Evolutionary conservation across 2,329 filamentous ascomycete species (phyloP).

Genomic region (Calcarisporium arbuscula): DNA sequence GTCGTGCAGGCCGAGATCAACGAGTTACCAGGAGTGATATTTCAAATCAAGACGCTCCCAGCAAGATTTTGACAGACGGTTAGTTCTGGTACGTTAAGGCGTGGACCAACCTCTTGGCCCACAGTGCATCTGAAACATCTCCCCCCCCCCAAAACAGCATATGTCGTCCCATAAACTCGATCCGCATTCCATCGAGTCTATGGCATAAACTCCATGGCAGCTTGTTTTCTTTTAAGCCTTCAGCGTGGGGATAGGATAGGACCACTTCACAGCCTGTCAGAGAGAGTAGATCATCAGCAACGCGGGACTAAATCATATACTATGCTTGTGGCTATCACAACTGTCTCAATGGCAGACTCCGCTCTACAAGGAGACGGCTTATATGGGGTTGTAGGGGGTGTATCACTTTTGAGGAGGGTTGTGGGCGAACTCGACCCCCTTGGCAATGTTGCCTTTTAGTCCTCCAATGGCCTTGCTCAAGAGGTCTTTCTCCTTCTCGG

Average conservation of each 20-base stretch:
- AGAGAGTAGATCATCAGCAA: slow-evolving; percentile 29
- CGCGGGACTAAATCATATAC: slow-evolving; percentile 26
- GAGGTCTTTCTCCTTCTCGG: slow-evolving; percentile 83
- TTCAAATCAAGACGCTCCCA: slow-evolving; percentile 85
- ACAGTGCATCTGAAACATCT: too few species aligned
- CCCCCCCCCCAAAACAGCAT: too few species aligned
- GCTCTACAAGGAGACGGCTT: too few species aligned
- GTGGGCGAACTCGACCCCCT: slow-evolving; percentile 85
- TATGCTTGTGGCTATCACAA: slow-evolving; percentile 29
- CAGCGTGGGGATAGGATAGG: too few species aligned
- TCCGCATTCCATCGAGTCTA: too few species aligned
- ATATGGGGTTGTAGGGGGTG: slow-evolving; percentile 18
- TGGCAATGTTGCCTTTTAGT: slow-evolving; percentile 87
- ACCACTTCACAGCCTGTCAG: slow-evolving; percentile 31
- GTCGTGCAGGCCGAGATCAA: slow-evolving; percentile 86
- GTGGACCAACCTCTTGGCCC: too few species aligned
- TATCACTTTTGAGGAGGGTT: slow-evolving; percentile 80
- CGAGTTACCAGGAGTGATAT: slow-evolving; percentile 82
- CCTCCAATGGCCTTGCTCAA: slow-evolving; percentile 69
- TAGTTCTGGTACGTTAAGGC: too few species aligned
- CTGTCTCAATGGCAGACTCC: slow-evolving; percentile 20
- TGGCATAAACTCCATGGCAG: too few species aligned
- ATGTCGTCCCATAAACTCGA: too few species aligned
- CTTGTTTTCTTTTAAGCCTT: too few species aligned
- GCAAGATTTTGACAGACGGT: slow-evolving; percentile 50